Base-by-base conservation (phyloP, 2,329 filamentous ascomycete genomes). In the Truncatella angustata region DNA sequence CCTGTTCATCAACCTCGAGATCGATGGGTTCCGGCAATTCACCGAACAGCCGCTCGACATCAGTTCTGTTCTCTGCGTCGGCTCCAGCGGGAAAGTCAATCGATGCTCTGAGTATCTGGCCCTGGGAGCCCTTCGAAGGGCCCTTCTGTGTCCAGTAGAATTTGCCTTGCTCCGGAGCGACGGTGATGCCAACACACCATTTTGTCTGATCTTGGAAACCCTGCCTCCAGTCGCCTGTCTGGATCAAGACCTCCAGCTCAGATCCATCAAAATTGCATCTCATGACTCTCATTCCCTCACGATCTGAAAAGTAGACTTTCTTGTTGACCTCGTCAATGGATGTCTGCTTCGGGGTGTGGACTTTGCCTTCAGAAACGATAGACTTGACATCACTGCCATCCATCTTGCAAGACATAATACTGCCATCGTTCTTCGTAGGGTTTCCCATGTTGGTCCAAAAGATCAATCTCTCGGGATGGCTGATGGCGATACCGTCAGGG, bases 361-460 rank as follows among this genome's bases (percentile, higher is more conserved):
- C 63, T 0, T 56, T 44, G 0, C 80, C 79, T 0, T 56, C 44
- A 0, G 72, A 57, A 0, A 85, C 62, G 2, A 85, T 60, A 0
- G 68, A 68, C 7, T 61, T 58, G 3, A 76, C 58, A 42, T 79
- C 65, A 10, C 56, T 70, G 1, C 82, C 81, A 48, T 82, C 76
- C 2, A 80, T 61, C n/a, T 73, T 71, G n/a, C 71, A 66, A 2
- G 70, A 73, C 55, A 66, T 65, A 4, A 81, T 63, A 1, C 68
- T 63, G 14, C 77, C 77, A 53, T 79, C 70, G 16, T 68, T 66
- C 4, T 63, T 57, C 10, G 61, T 61, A 0, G 69, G 70, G 2
- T 61, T 44, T 0, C 77, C 77, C 77, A 80, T 80, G 57, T 68
- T 70, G 3, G 76, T 78, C 76, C 76, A 80, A 58, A 76, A 79